Conservation (phyloP, 148 eudicot genomes). For the Rhododendron mucronatum region DNA sequence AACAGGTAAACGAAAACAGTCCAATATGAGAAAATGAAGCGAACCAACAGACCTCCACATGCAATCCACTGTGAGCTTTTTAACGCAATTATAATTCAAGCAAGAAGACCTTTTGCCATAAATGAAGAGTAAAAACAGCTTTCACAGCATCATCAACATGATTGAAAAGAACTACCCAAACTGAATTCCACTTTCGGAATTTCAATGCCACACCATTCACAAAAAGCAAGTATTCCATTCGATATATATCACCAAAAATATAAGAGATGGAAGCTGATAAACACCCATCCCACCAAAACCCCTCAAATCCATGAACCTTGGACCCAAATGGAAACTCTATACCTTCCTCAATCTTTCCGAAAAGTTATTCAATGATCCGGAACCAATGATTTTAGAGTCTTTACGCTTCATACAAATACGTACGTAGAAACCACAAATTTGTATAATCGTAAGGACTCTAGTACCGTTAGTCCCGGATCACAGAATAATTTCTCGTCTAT, state of each 20-base stretch:
- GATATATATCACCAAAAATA: neutral
- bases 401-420: neutral
- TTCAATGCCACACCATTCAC: neutral
- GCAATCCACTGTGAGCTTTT: neutral
- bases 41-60: neutral
- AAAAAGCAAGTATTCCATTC: neutral
- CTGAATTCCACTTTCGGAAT: neutral
- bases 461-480: neutral
- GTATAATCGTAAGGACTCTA: neutral
- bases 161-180: neutral
- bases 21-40: neutral
- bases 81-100: neutral
- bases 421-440: neutral
- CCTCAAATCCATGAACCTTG: neutral
- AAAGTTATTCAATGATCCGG: neutral
- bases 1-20: neutral
- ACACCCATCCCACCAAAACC: neutral
- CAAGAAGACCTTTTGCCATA: neutral
- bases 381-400: neutral
- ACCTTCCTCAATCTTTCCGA: neutral
- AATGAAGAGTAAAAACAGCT: neutral
- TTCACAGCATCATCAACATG: neutral
- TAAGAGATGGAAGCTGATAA: neutral
- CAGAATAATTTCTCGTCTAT: neutral
- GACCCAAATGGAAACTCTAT: neutral